Base-by-base conservation (phyloP, 2,329 filamentous ascomycete genomes). In the Alternaria atra region DNA sequence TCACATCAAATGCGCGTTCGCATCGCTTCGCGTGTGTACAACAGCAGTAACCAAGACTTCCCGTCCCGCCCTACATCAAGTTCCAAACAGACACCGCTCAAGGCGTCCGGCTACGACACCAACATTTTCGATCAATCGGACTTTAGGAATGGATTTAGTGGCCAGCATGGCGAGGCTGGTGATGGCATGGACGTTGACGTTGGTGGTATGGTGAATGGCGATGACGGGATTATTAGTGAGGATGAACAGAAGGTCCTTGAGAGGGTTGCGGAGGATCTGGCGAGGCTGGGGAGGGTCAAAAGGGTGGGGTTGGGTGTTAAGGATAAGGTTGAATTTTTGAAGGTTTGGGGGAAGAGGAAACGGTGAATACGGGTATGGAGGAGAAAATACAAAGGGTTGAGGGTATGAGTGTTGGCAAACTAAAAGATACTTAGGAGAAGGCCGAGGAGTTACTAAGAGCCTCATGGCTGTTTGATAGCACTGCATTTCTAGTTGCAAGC, bases 1-100 rank as follows among this genome's bases (percentile, higher is more conserved):
- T 96, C 92, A 1, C 95, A 97, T 67, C 93, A 89, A 71, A 94
- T 99, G 70, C 89, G 93, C 25, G 94, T 98, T 12, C 88, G 95
- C 51, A 94, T 99, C 56, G 95, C 93, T 0, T 91, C 94, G 73
- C 87, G 86, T 1, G 86, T 94, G 5, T 78, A 79, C 74, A 79
- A 80, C 64, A 75, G 72, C 47, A 43, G 73, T 2, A 61, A 47
- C 5, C 61, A 69, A 27, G 70, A 72, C 55, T 63, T 65, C 37
- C 67, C 70, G 2, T 58, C 47, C 1, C 63, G 40, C 40, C 17
- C 43, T 20, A 54, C 57, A 9, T 55, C 52, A 2, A n/a, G 3
- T 17, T 43, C 43, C 25, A 55, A 61, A 4, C 35, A 42, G 25
- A 56, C 67, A 5, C 66, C 68, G 12, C 60, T 60, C 1, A 64